Base-by-base conservation (phyloP, 768 basidiomycete genomes). In the Rhizopogon roseolus region DNA sequence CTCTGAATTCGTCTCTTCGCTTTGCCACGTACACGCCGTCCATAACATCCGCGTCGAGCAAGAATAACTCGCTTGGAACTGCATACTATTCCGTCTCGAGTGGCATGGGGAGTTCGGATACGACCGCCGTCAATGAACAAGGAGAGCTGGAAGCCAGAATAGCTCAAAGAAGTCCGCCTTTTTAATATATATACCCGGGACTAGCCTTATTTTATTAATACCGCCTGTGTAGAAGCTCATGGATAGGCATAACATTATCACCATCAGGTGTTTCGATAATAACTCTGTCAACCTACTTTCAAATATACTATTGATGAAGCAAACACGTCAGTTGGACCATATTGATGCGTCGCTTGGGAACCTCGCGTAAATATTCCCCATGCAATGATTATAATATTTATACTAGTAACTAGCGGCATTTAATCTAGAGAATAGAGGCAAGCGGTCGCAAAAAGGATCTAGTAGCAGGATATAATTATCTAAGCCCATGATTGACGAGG, bases 71-170 rank as follows among this genome's bases (percentile, higher is more conserved):
- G 41, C 48, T 54, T 38, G 66, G 59, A 3, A 68, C 68, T 41
- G 49, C 55, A 1, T 68, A 68, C 29, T 36, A 58, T 13, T 70
- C 67, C 25, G 54, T 60, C 16, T 63, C 65, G 51, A 67, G 64
- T 25, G 63, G 61, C 3, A 56, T 52, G 9, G 57, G 53, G 37
- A 50, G 57, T 3, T 45, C 51, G 28, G 32, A 19, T 34, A 9
- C 4, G 34, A 39, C 58, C 54, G 49, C 49, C 25, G 68, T 65
- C 45, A 70, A 56, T 41, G 67, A 68, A 45, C 64, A 61, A 2
- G 67, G 67, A 3, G 67, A 68, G 48, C 56, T 68, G 17, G 25
- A 60, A n/a, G 37, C 55, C 27, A 52, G 50, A 4, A 52, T 11
- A 11, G 13, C 13, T 40, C 48, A 34, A 29, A 50, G 54, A 37